These are phyloP conservation scores for Fistulifera solaris DNA, from an alignment of 108 stramenopile species.

Conservation along the genomic window DNA sequence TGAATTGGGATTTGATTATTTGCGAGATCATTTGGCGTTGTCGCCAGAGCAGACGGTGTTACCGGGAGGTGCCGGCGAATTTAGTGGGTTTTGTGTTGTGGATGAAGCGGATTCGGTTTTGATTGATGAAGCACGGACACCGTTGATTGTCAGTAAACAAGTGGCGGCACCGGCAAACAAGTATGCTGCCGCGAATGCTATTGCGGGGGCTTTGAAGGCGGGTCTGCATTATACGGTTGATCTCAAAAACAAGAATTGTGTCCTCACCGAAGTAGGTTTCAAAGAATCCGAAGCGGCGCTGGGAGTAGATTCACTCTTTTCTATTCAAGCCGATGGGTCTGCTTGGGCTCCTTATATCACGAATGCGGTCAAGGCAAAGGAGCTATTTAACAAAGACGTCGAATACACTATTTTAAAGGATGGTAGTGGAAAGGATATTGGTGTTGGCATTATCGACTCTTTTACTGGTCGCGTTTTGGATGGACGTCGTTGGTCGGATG, in stretches of 20 bases:
- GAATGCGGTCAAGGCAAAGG: slow-evolving; percentile 91
- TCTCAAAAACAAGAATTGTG: slow-evolving; percentile 82
- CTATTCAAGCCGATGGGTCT: slow-evolving; percentile 62
- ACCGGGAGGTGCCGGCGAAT: slow-evolving; percentile 56
- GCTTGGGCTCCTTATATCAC: slow-evolving; percentile 86
- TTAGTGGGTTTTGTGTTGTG: slow-evolving; percentile 86
- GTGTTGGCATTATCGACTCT: slow-evolving; percentile 88
- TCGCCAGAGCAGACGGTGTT: slow-evolving; percentile 75
- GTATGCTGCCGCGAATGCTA: slow-evolving; percentile 59
- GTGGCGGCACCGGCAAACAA: slow-evolving; percentile 78
- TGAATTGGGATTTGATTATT: slow-evolving; percentile 94
- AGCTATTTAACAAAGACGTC: slow-evolving; percentile 82
- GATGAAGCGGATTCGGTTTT: slow-evolving; percentile 96
- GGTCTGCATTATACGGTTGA: slow-evolving; percentile 88
- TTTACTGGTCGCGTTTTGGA: slow-evolving; percentile 94
- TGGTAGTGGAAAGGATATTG: slow-evolving; percentile 26
- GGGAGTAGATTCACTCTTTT: slow-evolving; percentile 75
- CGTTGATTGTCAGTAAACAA: slow-evolving; percentile 90
- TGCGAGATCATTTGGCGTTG: slow-evolving; percentile 81
- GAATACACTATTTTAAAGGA: slow-evolving; percentile 80
- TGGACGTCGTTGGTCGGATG: slow-evolving; percentile 92
- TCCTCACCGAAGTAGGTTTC: slow-evolving; percentile 86
- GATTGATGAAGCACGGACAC: slow-evolving; percentile 94
- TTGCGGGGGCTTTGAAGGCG: slow-evolving; percentile 74
- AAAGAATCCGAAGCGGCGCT: slow-evolving; percentile 78